Percentiles rank a stretch among this genome's conserved stretches.
Evolutionary conservation across 2,329 filamentous ascomycete species (phyloP).

Genomic region (Cladosporium halotolerans): DNA sequence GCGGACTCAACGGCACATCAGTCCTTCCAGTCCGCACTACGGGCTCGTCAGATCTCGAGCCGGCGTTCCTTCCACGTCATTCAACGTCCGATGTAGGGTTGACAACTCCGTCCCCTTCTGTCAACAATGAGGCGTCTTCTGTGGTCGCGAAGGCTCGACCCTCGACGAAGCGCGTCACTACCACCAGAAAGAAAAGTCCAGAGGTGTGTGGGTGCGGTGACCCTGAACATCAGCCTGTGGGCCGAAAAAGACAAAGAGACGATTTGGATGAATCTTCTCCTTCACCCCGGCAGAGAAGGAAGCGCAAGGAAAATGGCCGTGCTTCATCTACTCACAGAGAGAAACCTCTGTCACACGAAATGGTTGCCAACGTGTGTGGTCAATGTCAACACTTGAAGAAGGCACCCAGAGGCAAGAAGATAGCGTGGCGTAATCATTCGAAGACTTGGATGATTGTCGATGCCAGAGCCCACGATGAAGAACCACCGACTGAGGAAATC

Average conservation of each 20-base stretch:
- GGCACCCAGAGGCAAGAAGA: neutral
- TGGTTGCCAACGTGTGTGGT: neutral
- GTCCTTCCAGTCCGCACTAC: no score
- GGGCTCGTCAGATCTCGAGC: no score
- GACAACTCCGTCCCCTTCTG: neutral
- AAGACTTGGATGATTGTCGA: neutral
- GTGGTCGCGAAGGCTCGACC: no score
- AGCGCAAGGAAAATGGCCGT: no score
- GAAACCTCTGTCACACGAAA: neutral
- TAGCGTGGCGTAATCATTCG: neutral
- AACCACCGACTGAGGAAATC: neutral
- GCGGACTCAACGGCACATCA: no score
- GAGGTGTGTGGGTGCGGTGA: neutral
- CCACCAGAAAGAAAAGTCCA: neutral
- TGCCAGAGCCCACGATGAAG: neutral
- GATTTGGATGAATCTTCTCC: no score
- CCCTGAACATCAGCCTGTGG: neutral
- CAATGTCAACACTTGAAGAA: neutral
- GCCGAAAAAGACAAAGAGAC: no score
- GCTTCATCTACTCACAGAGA: neutral
- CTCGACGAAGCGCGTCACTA: neutral
- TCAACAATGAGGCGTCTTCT: neutral
- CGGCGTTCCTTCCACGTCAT: no score
- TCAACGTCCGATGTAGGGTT: no score
- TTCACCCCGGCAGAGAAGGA: no score